Percentiles rank a stretch among this genome's conserved stretches.
These are phyloP conservation scores for Panicum hallii DNA, from an alignment of 202 grass and related monocot species.

Conservation along the genomic window DNA sequence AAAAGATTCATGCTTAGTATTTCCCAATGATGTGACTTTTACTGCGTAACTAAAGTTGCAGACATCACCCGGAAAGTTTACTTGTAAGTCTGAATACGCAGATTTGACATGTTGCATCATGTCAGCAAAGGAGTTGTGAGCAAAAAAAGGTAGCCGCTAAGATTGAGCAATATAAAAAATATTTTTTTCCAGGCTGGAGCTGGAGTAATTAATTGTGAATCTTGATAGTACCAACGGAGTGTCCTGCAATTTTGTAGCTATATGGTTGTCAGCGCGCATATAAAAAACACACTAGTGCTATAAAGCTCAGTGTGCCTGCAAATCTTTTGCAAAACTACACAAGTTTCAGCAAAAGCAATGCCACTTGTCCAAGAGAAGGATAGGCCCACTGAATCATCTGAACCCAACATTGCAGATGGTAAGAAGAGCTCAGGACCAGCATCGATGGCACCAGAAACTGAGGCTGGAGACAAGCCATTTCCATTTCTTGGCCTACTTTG, in stretches of 20 bases:
- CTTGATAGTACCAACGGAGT: conserved; percentile 39
- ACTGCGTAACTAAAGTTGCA: conserved; percentile 11
- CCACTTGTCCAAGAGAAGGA: conserved; percentile 14
- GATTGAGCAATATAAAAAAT: conserved; percentile 3
- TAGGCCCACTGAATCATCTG: not conserved
- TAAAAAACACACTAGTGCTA: conserved; percentile 9
- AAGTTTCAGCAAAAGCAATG: conserved; percentile 36
- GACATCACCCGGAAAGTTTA: conserved; percentile 4
- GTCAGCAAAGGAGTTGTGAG: not conserved
- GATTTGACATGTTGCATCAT: not conserved
- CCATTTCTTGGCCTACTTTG: conserved; percentile 52
- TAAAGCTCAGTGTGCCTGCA: conserved; percentile 14
- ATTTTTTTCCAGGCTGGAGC: conserved; percentile 12
- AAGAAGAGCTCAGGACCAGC: conserved; percentile 17
- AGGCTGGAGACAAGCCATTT: conserved; percentile 21
- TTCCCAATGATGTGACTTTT: conserved; percentile 43
- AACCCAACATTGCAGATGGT: conserved; percentile 19
- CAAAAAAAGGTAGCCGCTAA: not conserved
- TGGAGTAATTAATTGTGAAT: conserved; percentile 19
- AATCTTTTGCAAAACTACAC: conserved; percentile 27
- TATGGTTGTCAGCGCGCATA: conserved; percentile 18
- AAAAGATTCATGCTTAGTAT: conserved; percentile 41
- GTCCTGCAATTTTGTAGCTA: conserved; percentile 29
- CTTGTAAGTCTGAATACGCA: not conserved
- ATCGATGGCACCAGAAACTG: not conserved